These are phyloP conservation scores for Stephanodiscus minutulus DNA, from an alignment of 108 stramenopile species.

Conservation along the genomic window DNA sequence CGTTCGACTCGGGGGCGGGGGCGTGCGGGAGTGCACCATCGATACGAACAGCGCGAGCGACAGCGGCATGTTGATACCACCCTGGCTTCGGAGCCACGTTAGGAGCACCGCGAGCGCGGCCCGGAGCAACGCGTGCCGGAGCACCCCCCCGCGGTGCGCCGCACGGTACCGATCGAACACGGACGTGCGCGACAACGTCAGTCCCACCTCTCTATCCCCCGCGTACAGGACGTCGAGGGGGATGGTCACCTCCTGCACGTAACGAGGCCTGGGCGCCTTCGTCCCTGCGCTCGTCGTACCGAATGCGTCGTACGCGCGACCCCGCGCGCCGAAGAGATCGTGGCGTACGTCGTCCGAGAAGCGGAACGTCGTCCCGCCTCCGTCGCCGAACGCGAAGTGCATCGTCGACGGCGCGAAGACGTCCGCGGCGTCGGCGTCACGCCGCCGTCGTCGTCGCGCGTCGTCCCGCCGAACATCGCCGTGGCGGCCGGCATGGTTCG, in stretches of 20 bases:
- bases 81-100: slow-evolving; percentile 43
- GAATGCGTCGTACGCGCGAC: slow-evolving; percentile 7
- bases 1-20: slow-evolving; percentile 40
- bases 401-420: slow-evolving; percentile 22
- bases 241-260: slow-evolving; percentile 61
- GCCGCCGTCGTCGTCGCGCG: background rate
- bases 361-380: slow-evolving; percentile 15
- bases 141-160: slow-evolving; percentile 59
- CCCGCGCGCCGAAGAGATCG: background rate
- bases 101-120: slow-evolving; percentile 43
- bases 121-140: slow-evolving; percentile 41
- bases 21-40: slow-evolving; percentile 56
- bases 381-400: slow-evolving; percentile 41
- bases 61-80: slow-evolving; percentile 35
- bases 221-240: slow-evolving; percentile 63
- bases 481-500: no score
- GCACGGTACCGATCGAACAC: slow-evolving; percentile 54
- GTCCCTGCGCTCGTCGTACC: background rate
- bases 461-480: background rate
- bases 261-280: slow-evolving; percentile 49
- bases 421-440: background rate
- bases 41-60: slow-evolving; percentile 40
- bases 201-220: slow-evolving; percentile 43
- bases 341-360: slow-evolving; percentile 6
- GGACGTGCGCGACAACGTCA: slow-evolving; percentile 50